Conservation (phyloP, 208 protist species). For the Porcisia hertigi region DNA sequence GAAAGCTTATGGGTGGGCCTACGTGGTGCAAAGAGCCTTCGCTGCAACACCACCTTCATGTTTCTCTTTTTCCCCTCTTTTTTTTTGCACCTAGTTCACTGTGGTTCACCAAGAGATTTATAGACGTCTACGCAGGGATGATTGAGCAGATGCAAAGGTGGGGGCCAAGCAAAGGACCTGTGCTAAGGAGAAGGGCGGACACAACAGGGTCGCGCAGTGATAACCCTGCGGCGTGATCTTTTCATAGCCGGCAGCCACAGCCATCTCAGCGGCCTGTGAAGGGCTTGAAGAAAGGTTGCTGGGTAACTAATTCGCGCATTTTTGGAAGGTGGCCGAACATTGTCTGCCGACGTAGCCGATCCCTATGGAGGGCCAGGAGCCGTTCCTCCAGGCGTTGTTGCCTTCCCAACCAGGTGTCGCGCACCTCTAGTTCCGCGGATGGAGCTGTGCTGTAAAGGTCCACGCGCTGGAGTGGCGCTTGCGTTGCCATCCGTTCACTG, state of each 20-base stretch:
- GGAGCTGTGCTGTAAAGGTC: slow-evolving; percentile 14
- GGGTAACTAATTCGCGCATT: slow-evolving; percentile 20
- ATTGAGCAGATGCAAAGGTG: not conserved
- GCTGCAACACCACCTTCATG: not conserved
- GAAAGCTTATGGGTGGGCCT: not conserved
- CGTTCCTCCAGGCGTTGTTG: slow-evolving; percentile 32
- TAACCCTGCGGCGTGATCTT: not conserved
- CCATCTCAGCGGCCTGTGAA: slow-evolving; percentile 30
- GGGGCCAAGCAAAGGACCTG: not conserved
- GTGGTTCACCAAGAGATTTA: not conserved
- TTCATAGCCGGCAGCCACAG: no score
- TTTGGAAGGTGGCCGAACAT: slow-evolving; percentile 18
- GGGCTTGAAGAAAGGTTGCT: slow-evolving; percentile 27
- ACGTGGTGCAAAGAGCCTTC: not conserved
- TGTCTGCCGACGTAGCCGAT: slow-evolving; percentile 24
- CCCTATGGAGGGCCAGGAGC: slow-evolving; percentile 25
- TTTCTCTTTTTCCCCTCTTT: not conserved
- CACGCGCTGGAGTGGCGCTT: slow-evolving; percentile 8
- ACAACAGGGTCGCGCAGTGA: not conserved
- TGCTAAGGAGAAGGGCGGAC: not conserved
- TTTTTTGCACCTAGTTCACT: not conserved
- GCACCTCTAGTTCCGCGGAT: not conserved
- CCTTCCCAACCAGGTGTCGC: not conserved
- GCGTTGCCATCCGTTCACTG: not conserved
- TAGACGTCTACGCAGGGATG: not conserved